Conservation (phyloP, 2,329 filamentous ascomycete species). For the Elsinoe arachidis region DNA sequence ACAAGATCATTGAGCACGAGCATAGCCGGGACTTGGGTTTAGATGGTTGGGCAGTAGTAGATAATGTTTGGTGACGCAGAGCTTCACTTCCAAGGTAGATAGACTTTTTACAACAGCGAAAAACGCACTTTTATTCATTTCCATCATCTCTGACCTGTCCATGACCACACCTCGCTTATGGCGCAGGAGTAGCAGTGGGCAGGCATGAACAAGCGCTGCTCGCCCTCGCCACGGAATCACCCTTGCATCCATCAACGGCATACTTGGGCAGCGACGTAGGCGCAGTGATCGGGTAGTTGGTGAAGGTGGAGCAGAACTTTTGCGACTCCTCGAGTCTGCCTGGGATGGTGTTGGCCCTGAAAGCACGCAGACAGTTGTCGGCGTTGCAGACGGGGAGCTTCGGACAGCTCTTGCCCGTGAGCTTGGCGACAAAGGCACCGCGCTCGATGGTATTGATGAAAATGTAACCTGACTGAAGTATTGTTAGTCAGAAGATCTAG, state of each 20-base stretch:
- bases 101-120: background rate
- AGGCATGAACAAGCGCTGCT: conserved; percentile 2
- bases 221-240: background rate
- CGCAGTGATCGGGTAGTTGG: background rate
- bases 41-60: too few relatives aligned
- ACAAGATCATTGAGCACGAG: background rate
- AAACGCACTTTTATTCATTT: background rate
- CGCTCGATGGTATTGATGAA: conserved; percentile 47
- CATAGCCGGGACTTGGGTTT: too few relatives aligned
- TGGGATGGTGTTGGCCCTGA: background rate
- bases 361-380: conserved; percentile 5
- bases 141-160: background rate
- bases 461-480: conserved; percentile 35
- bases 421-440: conserved; percentile 42
- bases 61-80: too few relatives aligned
- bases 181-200: background rate
- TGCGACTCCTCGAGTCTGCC: conserved; percentile 3
- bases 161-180: background rate
- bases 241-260: background rate
- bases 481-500: background rate
- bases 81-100: background rate
- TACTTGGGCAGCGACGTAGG: background rate
- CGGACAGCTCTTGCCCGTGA: background rate
- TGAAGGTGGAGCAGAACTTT: conserved; percentile 7
- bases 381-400: background rate